Evolutionary conservation across 345 rosid species (phyloP).

Genomic region (Aurinia saxatilis): DNA sequence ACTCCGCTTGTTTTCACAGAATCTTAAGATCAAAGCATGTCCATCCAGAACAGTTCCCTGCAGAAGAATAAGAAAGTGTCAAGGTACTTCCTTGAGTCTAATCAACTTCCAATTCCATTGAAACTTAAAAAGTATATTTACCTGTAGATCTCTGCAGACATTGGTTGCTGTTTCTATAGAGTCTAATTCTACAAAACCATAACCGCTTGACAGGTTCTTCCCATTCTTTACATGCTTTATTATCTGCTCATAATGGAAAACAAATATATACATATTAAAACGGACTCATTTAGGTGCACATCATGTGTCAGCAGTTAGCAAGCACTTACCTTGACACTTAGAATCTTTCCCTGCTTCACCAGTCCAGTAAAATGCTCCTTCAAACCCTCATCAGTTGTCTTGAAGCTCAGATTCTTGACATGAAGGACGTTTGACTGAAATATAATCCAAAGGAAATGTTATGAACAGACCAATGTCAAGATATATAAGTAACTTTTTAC

Average conservation of each 20-base stretch:
- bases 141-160: conserved; percentile 64
- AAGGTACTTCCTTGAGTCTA: not conserved
- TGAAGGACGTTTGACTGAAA: conserved; percentile 75
- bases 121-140: conserved; percentile 22
- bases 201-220: conserved; percentile 75
- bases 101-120: not conserved
- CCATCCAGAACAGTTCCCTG: conserved; percentile 90
- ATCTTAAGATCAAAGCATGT: conserved; percentile 81
- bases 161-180: conserved; percentile 67
- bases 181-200: conserved; percentile 85
- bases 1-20: conserved; percentile 68
- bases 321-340: conserved; percentile 66
- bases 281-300: not conserved
- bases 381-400: conserved; percentile 73
- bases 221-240: conserved; percentile 78
- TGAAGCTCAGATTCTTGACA: conserved; percentile 91
- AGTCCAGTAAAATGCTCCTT: conserved; percentile 59
- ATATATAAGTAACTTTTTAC: not conserved
- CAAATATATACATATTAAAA: not conserved
- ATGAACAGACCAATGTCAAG: conserved; percentile 16
- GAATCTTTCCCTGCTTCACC: conserved; percentile 64
- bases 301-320: conserved; percentile 3
- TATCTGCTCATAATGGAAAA: conserved; percentile 40
- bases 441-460: conserved; percentile 19
- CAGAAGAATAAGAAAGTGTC: conserved; percentile 1